Base-by-base conservation (phyloP, 1,284 basidiomycete species). In the Laetiporus sulphureus region DNA sequence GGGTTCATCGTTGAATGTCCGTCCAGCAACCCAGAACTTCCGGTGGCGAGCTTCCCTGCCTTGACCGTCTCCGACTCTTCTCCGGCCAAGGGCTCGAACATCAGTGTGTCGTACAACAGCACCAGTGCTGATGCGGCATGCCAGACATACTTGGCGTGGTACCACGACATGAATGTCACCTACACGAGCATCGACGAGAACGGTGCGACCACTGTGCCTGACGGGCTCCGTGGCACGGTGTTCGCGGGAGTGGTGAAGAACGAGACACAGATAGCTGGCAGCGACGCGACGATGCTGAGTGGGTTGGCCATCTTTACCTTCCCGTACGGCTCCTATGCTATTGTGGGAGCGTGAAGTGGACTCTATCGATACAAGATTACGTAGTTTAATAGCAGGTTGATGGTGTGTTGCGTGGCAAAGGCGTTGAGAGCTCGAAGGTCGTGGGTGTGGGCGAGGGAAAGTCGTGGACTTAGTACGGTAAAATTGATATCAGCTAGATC, bases 41-140 rank as follows among this genome's bases (percentile, higher is more conserved):
- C 66, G 36, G 63, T 72, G 48, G 51, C 50, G 44, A 61, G 63
- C 20, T 63, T 67, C 58, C 65, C 69, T 4, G 49, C 59, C 2
- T 57, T 68, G 31, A 54, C 58, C 30, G 45, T 61, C 22, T 48
- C 40, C 34, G 41, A 51, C 29, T 38, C 53, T 16, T 49, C 54
- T 23, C 49, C 54, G 25, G 44, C 51, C 21, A 48, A 54, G 46
- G 58, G 54, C 43, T 46, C 54, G 30, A 59, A 51, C 19, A 47
- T 62, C 38, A 58, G 53, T 12, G 48, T 70, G 48, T 49, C 49
- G 1, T 49, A 51, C 37, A 19, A 24, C 24, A 41, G 45, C 42
- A 38, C 32, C 21, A 41, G 16, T 15, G 54, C 57, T 32, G n/a
- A 5, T 27, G 23, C 30, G 32, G 41, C 40, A 32, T 33, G 32